These are phyloP conservation scores for Diplodia corticola DNA, from an alignment of 2,329 filamentous ascomycete genomes.

Conservation along the genomic window DNA sequence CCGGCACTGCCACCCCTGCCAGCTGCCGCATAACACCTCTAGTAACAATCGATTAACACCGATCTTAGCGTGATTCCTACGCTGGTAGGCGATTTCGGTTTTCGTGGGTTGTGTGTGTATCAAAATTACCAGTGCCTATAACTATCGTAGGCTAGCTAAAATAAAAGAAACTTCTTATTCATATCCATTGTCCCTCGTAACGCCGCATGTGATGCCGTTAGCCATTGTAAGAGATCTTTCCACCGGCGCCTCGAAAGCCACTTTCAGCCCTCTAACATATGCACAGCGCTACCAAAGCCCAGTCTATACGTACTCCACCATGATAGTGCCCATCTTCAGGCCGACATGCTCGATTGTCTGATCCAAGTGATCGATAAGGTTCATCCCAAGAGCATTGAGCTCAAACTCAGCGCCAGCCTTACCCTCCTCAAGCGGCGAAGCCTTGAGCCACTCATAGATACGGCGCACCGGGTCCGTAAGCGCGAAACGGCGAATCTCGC, in stretches of 20 bases:
- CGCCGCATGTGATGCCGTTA: slow-evolving; percentile 6
- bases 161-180: not conserved
- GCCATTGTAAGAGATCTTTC: not conserved
- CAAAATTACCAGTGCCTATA: not conserved
- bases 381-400: slow-evolving; percentile 82
- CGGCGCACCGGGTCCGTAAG: slow-evolving; percentile 74
- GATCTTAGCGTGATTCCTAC: too few relatives aligned
- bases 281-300: not conserved
- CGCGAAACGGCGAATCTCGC: slow-evolving; percentile 83
- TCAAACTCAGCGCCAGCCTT: slow-evolving; percentile 81
- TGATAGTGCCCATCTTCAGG: slow-evolving; percentile 88
- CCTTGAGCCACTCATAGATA: slow-evolving; percentile 96
- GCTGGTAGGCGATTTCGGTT: too few relatives aligned
- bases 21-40: too few relatives aligned
- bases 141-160: not conserved
- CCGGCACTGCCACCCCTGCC: too few relatives aligned
- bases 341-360: slow-evolving; percentile 76
- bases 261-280: not conserved
- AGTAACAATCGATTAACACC: too few relatives aligned
- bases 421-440: slow-evolving; percentile 78
- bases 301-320: slow-evolving; percentile 73
- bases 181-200: not conserved
- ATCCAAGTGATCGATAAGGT: slow-evolving; percentile 75
- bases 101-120: too few relatives aligned
- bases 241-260: not conserved